Evolutionary conservation across 139 green algal species (phyloP), one percentile per base, ranked within the genome.

Genomic region (Chlorella vulgaris): DNA sequence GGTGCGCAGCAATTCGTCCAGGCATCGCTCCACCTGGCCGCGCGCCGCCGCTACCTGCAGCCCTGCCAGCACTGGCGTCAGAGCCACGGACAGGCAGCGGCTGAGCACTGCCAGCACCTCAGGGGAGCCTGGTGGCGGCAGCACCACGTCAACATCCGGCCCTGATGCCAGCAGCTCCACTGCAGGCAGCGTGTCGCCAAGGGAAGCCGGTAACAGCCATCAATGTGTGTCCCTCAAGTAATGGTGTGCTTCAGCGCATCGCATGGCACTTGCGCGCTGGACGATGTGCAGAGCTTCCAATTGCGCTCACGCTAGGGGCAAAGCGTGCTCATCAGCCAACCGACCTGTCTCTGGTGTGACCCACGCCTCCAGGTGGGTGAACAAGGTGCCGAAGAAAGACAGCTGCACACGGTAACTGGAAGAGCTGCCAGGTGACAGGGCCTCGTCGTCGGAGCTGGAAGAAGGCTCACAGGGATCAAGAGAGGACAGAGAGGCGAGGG

Each of bases 321-420:
- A n/a, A n/a, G n/a, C n/a, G n/a, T n/a, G n/a, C n/a, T n/a, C n/a
- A n/a, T n/a, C n/a, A 78, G 55, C 1, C 47, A 10, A n/a, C 70
- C 0, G 51, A 79, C 73, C 73, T 55, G 83, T 85, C 26, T 60
- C 55, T 33, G 79, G 53, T 3, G 78, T 85, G 13, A 85, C 42
- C 83, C 83, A 87, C 6, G 65, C 55, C 76, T 87, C 83, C 61
- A 87, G 38, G 55, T 82, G 69, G 0, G 83, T 70, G 50, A 85
- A 81, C 4, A 87, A 42, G 39, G 58, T 78, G 35, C 75, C 78
- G 43, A 87, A 87, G 35, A 85, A 85, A n/a, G 83, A 78, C 1
- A 83, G 69, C 6, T 62, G 67, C 28, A 83, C 36, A n/a, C 78
- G 78, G 78, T 28, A 83, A 24, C 35, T 13, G 42, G 61, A 74